Percentiles rank a stretch among this genome's conserved stretches.
Conservation (phyloP, 176 grass and related monocot genomes). For the Cocos nucifera region DNA sequence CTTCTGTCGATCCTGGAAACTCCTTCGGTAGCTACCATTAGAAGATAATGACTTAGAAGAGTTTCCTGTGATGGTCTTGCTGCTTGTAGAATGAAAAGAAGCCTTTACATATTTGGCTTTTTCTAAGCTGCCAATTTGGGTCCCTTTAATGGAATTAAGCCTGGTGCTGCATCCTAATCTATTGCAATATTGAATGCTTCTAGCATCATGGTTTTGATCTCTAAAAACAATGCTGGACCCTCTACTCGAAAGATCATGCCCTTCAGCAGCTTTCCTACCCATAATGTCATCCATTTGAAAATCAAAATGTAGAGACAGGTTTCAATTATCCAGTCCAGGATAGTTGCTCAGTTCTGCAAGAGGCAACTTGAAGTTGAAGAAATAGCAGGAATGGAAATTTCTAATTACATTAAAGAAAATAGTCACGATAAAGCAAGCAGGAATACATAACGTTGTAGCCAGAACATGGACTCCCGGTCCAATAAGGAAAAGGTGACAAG, state of each 20-base stretch:
- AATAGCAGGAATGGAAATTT: no score
- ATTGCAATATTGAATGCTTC: constrained; percentile 21
- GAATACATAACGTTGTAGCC: no score
- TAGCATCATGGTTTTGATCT: constrained; percentile 39
- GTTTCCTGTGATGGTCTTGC: constrained; percentile 33
- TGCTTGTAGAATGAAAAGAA: constrained; percentile 24
- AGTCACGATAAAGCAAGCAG: no score
- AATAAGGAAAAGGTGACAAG: no score
- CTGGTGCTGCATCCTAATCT: constrained; percentile 39
- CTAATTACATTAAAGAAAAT: no score
- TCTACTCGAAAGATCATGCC: constrained; percentile 36
- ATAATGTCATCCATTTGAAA: constrained; percentile 44
- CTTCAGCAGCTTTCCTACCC: constrained; percentile 19
- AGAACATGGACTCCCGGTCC: no score
- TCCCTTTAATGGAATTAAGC: constrained; percentile 29
- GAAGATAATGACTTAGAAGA: constrained; percentile 36
- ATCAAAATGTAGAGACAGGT: background rate
- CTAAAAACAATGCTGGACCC: constrained; percentile 35
- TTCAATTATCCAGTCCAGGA: no score
- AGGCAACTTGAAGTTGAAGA: constrained; percentile 6
- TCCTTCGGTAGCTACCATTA: constrained; percentile 25
- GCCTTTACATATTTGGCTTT: constrained; percentile 33
- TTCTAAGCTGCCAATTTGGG: constrained; percentile 39
- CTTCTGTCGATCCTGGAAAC: constrained; percentile 35
- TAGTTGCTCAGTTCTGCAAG: background rate